Evolutionary conservation across 129 eudicot species (phyloP).

Genomic region (sunflower (Helianthus annuus)): DNA sequence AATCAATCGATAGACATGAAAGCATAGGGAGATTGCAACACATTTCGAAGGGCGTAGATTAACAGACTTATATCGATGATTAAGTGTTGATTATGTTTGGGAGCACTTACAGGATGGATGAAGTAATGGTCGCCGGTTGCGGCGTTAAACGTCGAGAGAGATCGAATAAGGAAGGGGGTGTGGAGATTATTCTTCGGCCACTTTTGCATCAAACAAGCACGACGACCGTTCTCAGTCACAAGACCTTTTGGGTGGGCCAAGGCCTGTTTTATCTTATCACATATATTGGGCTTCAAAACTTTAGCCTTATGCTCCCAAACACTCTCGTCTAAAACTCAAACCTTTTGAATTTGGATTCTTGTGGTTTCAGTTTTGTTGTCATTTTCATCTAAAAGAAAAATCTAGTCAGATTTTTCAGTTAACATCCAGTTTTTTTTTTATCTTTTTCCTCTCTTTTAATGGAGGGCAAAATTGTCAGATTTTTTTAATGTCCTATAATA

Average conservation of each 20-base stretch:
- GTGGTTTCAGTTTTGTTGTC: too few species aligned
- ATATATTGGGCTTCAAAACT: background rate
- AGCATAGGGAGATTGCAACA: background rate
- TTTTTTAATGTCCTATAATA: too few species aligned
- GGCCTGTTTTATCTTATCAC: background rate
- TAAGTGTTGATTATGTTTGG: background rate
- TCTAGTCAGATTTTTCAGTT: too few species aligned
- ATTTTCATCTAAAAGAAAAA: too few species aligned
- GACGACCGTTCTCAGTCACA: conserved; percentile 19
- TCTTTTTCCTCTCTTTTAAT: too few species aligned
- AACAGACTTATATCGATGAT: background rate
- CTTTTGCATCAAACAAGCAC: conserved; percentile 14
- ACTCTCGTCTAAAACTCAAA: too few species aligned
- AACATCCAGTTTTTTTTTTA: too few species aligned
- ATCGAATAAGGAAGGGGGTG: background rate
- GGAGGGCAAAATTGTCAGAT: too few species aligned
- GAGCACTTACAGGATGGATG: conserved; percentile 20
- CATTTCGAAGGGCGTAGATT: background rate
- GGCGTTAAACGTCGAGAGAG: conserved; percentile 25
- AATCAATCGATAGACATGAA: background rate
- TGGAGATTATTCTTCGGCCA: background rate
- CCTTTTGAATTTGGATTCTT: too few species aligned
- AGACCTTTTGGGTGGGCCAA: background rate
- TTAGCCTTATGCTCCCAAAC: background rate
- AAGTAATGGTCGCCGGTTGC: conserved; percentile 11